Base-by-base conservation (phyloP, 192 early-diverging fungal species). In the Coemansia javaensis region DNA sequence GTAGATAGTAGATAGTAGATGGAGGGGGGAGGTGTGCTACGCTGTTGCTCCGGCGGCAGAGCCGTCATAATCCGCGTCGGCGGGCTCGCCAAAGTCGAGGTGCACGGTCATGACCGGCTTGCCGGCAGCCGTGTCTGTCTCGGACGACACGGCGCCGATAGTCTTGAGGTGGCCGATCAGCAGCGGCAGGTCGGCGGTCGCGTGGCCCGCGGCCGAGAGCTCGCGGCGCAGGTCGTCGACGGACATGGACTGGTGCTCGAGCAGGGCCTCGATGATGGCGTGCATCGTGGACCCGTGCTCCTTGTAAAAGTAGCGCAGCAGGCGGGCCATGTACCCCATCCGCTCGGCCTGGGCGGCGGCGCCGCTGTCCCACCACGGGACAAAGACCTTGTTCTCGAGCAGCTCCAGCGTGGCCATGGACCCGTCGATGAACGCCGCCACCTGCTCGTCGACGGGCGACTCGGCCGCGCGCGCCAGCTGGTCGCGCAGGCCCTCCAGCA, bases 201-300 rank as follows among this genome's bases (percentile, higher is more conserved):
- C 48, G 15, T 73, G 69, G 4, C 63, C 63, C 5, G 58, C 47
- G 9, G 63, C 20, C 22, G 63, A 49, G 27, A 73, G 50, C 31
- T 73, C 63, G 10, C 55, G 52, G 5, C 63, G 53, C 37, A 73
- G 44, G 7, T 73, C 59, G 4, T 73, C 69, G n/a, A 56, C 44
- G n/a, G 53, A 52, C 50, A 73, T 64, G 20, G 58, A 18, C 41
- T 65, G 71, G 27, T 52, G 50, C 21, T 75, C 71, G 24, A 67
- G 36, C 33, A 75, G 32, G 4, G 50, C 42, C 32, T 75, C 71
- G 6, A 63, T 56, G 16, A 68, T 48, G 7, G 59, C 59, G 14
- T 67, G 71, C 71, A 75, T 75, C 3, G 60, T 67, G 0, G 64
- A 32, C 0, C 71, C 71, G n/a, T 75, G 59, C 34, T 75, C 71